Evolutionary conservation across 164 flowering plant genomes (phyloP), one percentile per base, ranked within the genome.

Genomic region (Santalum album): DNA sequence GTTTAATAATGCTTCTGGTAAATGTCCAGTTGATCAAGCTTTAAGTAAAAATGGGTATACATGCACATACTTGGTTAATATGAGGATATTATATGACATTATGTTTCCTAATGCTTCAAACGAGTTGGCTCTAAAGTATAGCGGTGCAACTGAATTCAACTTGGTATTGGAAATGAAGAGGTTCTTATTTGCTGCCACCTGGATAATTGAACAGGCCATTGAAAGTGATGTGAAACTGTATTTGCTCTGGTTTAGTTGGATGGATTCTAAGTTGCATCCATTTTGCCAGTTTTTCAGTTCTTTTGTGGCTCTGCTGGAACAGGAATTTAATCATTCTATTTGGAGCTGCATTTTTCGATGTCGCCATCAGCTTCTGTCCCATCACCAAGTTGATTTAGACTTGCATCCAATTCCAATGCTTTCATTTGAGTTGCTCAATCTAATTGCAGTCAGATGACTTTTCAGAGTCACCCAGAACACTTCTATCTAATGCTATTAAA

Each of bases 151-250:
- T 34, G 61, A 70, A 6, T 63, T 64, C 53, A 66, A 79, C 27
- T 25, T 51, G 38, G 65, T 43, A 22, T 50, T 71, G 56, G 59
- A 59, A 18, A 57, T 69, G 23, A 79, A 78, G 55, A 78, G 72
- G 85, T 66, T 90, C 14, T 62, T 69, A 3, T 81, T 77, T 82
- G 96, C 96, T 62, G 90, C 86, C 49, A 78, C 70, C 51, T 94
- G 99, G 99, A 56, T 72, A 9, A 61, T 87, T 43, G 96, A 90
- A 64, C 97, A 87, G 64, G 99, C 84, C 18, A 71, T 72, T 55
- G 84, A 72, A 61, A 63, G 56, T 62, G 96, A 90, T 69, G 58
- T 78, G 38, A 25, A 60, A 16, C 74, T 87, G 18, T 83, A 90
- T 68, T 62, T 77, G 62, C 54, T 52, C 21, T 82, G 86, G 82